Evolutionary conservation across 768 basidiomycete genomes (phyloP), one percentile per base, ranked within the genome.

Genomic region (Rhizopogon sp.): DNA sequence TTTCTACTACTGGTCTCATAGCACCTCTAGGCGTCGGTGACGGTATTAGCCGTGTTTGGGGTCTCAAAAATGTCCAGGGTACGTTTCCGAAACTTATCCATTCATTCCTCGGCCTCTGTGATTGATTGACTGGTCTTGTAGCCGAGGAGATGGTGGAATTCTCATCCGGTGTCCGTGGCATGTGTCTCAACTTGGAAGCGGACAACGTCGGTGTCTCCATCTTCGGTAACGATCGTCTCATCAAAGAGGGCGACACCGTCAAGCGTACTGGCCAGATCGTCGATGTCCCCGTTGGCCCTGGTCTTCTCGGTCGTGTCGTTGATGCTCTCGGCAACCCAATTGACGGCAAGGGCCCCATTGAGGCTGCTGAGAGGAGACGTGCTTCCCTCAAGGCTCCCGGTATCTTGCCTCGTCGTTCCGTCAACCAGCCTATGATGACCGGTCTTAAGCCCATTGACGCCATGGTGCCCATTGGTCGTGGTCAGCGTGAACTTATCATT

Each of bases 131-230:
- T 6, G 29, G 25, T 45, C 61, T 53, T 64, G 47, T 74, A 94
- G 88, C 88, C 77, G 97, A 99, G 79, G 97, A 99, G 86, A 99
- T 99, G 97, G 97, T 99, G 84, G 97, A 99, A 84, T 99, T 99
- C 84, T 93, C 96, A 49, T 98, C 97, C 50, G 97, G 97, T 76
- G 87, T 99, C 67, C 95, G 97, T 73, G 97, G 97, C 82, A 99
- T 99, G 97, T 98, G 95, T 76, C 77, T 99, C 76, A 99, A 99
- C 90, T 89, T 99, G 86, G 97, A 99, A 79, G 93, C 96, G 77
- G 97, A 98, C 87, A 98, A 98, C 68, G 96, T 98, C 81, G 97
- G 97, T 93, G 93, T 99, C 70, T 93, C 97, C 80, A 95, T 98
- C 80, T 99, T 99, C 83, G 90, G 88, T 84, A 90, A 89, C 71